Base-by-base conservation (phyloP, 2,329 filamentous ascomycete genomes). In the Penicillium brevicompactum region DNA sequence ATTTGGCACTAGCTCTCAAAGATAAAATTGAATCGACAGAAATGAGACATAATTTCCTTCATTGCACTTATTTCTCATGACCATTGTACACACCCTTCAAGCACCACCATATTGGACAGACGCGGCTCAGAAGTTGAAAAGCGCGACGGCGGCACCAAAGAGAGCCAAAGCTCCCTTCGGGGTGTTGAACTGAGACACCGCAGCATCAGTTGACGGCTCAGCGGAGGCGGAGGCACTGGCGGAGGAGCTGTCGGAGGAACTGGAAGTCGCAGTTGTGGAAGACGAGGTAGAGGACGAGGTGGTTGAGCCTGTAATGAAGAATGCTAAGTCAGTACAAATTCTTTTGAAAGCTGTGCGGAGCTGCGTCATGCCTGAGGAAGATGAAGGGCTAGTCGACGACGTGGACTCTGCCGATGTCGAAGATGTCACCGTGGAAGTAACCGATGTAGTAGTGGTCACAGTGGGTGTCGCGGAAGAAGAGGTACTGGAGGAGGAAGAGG, bases 321-420 rank as follows among this genome's bases (percentile, higher is more conserved):
- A 42, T 9, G 4, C 2, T 10, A 8, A 40, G 14, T 51, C 40
- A 51, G 53, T 55, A 55, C 47, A 10, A 13, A 31, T 2, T 4
- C 21, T n/a, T 46, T 44, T 11, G 30, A 52, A 18, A 2, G 47
- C 44, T 40, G 13, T 40, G 30, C 7, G 53, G 43, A 47, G 53
- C 32, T 52, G 49, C 43, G 47, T 55, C 52, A 51, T 55, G 53
- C 53, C 53, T 55, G 49, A 55, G 30, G 42, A 44, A 44, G 48
- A 55, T 27, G 30, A 44, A 47, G 49, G 14, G 38, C 38, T 52
- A 16, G 53, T 52, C 16, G 49, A 55, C 22, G 47, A 37, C 57
- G 41, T 34, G 24, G 32, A 2, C 9, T 41, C 34, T 30, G 42
- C 37, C 34, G 52, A 42, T 5, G 10, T 22, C 30, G 44, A 52